These are phyloP conservation scores for Phytophthora ramorum DNA, from an alignment of 352 stramenopile species.

Conservation along the genomic window DNA sequence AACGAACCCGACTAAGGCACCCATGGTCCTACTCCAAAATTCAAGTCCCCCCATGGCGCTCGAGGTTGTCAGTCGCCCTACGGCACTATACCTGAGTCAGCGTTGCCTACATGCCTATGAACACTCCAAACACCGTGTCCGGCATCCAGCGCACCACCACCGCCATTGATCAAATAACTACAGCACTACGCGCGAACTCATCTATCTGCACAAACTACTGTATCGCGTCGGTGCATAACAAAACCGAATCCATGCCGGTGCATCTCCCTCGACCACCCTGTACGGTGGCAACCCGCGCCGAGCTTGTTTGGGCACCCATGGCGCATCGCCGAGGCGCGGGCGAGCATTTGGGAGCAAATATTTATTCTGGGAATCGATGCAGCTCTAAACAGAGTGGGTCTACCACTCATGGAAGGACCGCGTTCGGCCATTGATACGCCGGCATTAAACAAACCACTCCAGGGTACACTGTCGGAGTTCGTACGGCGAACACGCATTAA, in stretches of 20 bases:
- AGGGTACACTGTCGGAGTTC: conserved; percentile 17
- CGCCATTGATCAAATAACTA: neutral
- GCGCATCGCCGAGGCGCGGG: neutral
- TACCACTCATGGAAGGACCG: neutral
- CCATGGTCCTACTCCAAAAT: neutral
- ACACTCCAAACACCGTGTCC: neutral
- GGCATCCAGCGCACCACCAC: neutral
- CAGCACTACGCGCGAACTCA: neutral
- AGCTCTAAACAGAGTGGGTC: neutral
- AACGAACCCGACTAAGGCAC: conserved; percentile 15
- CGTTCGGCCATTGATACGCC: neutral
- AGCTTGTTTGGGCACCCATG: neutral
- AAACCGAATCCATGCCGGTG: neutral
- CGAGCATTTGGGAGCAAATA: conserved; percentile 2
- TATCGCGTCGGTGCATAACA: neutral
- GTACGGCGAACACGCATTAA: neutral
- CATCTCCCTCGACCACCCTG: neutral
- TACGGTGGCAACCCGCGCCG: neutral
- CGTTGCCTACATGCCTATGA: neutral
- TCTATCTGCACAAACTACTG: neutral
- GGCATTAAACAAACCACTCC: conserved; percentile 15
- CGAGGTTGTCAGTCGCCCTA: neutral
- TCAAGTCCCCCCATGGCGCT: neutral
- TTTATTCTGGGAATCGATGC: neutral
- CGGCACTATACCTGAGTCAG: conserved; percentile 1